Evolutionary conservation across 2,329 filamentous ascomycete genomes (phyloP).

Genomic region (Pseudogymnoascus sp.): DNA sequence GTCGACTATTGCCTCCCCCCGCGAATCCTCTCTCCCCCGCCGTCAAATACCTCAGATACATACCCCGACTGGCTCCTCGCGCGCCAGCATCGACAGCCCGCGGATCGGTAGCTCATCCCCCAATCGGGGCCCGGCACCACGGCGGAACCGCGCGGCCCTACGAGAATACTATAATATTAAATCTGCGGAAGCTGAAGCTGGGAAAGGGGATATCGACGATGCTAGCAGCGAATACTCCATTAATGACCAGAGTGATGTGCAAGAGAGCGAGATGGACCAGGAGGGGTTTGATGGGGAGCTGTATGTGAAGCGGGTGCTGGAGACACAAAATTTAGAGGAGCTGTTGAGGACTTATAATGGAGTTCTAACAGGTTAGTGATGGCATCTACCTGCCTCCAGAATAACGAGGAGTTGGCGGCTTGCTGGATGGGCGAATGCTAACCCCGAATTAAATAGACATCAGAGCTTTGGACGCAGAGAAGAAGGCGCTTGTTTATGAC

Average conservation of each 20-base stretch:
- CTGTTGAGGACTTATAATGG: slow-evolving; percentile 62
- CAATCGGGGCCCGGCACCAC: slow-evolving; percentile 28
- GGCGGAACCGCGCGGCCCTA: slow-evolving; percentile 67
- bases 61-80: slow-evolving; percentile 66
- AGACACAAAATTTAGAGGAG: slow-evolving; percentile 56
- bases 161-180: slow-evolving; percentile 92
- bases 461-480: slow-evolving; percentile 82
- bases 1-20: slow-evolving; percentile 58
- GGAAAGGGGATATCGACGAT: slow-evolving; percentile 25
- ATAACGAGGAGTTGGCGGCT: neutral
- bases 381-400: neutral
- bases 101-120: slow-evolving; percentile 40
- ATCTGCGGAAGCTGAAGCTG: slow-evolving; percentile 22
- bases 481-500: slow-evolving; percentile 95
- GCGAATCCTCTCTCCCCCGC: slow-evolving; percentile 49
- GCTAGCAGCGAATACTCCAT: slow-evolving; percentile 28
- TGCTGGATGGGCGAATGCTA: neutral
- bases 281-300: slow-evolving; percentile 63
- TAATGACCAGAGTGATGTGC: slow-evolving; percentile 43
- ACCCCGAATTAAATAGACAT: slow-evolving; percentile 49
- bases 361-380: slow-evolving; percentile 48
- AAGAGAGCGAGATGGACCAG: slow-evolving; percentile 63
- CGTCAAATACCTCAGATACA: slow-evolving; percentile 48
- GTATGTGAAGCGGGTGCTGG: slow-evolving; percentile 55
- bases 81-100: slow-evolving; percentile 61